Conservation (phyloP, 495 filamentous ascomycete species). For the Parathielavia hyrcaniae region DNA sequence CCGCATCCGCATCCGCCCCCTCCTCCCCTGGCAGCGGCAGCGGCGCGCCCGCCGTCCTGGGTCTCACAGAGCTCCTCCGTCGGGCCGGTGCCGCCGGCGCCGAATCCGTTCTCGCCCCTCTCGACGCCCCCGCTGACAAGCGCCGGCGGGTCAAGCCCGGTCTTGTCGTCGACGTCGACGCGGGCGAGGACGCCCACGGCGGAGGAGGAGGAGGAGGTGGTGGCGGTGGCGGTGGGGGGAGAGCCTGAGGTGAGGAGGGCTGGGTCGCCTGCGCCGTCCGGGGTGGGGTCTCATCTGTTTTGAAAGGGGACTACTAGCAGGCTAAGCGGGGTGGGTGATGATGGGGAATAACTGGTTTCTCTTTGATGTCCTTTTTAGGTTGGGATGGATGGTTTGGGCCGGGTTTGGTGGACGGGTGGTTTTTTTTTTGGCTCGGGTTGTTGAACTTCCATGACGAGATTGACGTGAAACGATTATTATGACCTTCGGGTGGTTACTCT, state of each 20-base stretch:
- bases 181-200: background rate
- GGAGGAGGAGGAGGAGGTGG: background rate
- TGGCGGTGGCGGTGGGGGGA: background rate
- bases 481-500: background rate
- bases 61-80: background rate
- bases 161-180: background rate
- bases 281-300: no score
- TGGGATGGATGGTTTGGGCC: background rate
- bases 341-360: no score
- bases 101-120: conserved; percentile 8
- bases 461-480: conserved; percentile 13
- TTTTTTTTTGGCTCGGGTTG: background rate
- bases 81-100: conserved; percentile 5
- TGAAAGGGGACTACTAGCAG: no score
- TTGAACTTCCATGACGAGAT: background rate
- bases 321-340: no score
- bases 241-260: background rate
- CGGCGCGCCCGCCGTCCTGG: background rate
- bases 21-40: background rate
- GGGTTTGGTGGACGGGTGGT: background rate
- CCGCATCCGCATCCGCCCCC: background rate
- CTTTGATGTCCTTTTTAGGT: no score
- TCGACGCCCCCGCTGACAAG: conserved; percentile 4
- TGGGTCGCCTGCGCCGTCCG: no score
- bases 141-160: background rate